Conservation (phyloP, 1,284 basidiomycete genomes). For the Trametes pubescens region DNA sequence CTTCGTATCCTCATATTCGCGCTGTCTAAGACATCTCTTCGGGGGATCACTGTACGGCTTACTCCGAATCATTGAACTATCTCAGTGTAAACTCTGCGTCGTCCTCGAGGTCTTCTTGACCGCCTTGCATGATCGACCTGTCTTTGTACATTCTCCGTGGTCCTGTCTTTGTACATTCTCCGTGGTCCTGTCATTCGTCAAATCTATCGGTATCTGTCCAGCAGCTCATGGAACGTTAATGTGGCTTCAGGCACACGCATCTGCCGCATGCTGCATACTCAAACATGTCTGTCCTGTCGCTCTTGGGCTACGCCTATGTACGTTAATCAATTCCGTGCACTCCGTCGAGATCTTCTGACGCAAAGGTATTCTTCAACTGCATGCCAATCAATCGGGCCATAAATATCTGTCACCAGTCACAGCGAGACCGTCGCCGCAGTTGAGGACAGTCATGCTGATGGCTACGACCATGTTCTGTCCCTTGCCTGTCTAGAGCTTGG, state of each 20-base stretch:
- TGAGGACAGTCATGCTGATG: background rate
- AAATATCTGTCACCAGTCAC: background rate
- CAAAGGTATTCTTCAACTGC: background rate
- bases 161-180: background rate
- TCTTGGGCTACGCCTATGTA: background rate
- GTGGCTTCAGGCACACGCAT: background rate
- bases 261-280: background rate
- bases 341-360: background rate
- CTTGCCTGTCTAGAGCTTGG: too few species aligned
- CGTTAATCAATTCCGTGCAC: background rate
- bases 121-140: conserved; percentile 3
- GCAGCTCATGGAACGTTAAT: background rate
- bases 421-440: background rate
- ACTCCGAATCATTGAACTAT: background rate
- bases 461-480: too few species aligned
- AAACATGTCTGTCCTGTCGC: background rate
- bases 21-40: background rate
- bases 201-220: background rate
- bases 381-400: background rate
- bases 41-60: background rate
- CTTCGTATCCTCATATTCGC: background rate
- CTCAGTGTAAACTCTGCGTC: background rate
- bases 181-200: background rate
- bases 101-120: background rate
- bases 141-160: background rate